Base-by-base conservation (phyloP, 495 filamentous ascomycete genomes). In the Aspergillus homomorphus region DNA sequence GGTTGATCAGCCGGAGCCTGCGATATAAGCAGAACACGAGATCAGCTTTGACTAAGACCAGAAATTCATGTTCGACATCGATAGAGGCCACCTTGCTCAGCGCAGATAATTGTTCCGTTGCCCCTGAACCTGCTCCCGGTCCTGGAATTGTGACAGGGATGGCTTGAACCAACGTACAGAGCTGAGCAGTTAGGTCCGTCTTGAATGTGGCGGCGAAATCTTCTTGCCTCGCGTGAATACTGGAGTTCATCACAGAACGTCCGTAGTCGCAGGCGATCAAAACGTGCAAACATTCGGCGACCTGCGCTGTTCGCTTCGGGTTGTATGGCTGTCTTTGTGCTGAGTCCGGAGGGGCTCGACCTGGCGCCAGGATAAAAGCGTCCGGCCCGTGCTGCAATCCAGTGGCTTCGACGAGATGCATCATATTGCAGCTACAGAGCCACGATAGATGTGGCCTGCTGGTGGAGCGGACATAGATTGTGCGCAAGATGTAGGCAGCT, bases 371-470 rank as follows among this genome's bases (percentile, higher is more conserved):
- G 6, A 51, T 30, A 10, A 51, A 5, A 7, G 12, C 22, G 1
- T 30, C 48, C 6, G 48, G 48, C 22, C 28, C 48, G 12, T 51
- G 24, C 16, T 51, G 48, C 3, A 51, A 15, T 9, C 48, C 48
- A n/a, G 48, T 51, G 1, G 48, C 48, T 15, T 51, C 48, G 24
- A 51, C 48, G 6, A 51, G 48, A 30, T 51, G 48, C 48, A 51
- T 51, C 48, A 51, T 51, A 1, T 23, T 51, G 18, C 48, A 51
- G 5, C 48, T 51, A n/a, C 24, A 30, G 48, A 51, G 48, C 48
- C 48, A 51, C 18, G 48, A 16, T 14, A 51, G 4, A 51, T 51
- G 48, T 19, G 48, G 48, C 15, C 48, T 24, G 4, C 48, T 51
- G 0, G 48, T 51, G 16, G 48, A 4, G 23, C 48, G 48, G 23